Evolutionary conservation across 148 eudicot genomes (phyloP).

Genomic region (Cornus kousa): DNA sequence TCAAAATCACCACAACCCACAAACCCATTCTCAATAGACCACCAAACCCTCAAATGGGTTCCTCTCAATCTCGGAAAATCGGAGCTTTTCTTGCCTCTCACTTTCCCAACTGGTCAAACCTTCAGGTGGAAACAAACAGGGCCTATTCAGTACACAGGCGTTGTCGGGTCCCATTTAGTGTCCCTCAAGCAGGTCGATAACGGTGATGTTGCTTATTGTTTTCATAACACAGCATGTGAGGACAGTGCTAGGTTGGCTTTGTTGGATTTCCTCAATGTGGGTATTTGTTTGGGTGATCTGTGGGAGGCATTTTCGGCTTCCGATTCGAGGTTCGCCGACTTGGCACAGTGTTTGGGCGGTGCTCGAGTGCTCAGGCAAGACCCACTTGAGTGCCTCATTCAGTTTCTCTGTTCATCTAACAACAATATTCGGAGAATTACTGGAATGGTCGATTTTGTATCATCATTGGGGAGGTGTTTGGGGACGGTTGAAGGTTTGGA

Average conservation of each 20-base stretch:
- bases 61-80: conserved; percentile 66
- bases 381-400: conserved; percentile 84
- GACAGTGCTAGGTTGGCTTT: conserved; percentile 41
- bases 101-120: conserved; percentile 97
- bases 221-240: conserved; percentile 32
- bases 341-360: conserved; percentile 63
- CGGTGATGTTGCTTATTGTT: conserved; percentile 48
- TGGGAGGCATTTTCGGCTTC: conserved; percentile 63
- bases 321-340: conserved; percentile 64
- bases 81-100: conserved; percentile 70
- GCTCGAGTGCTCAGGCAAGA: conserved; percentile 94
- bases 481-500: conserved; percentile 71
- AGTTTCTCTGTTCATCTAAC: conserved; percentile 84
- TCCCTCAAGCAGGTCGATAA: conserved; percentile 66
- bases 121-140: conserved; percentile 88
- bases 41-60: conserved; percentile 43
- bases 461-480: conserved; percentile 54
- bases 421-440: conserved; percentile 86
- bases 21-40: conserved; percentile 12
- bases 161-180: conserved; percentile 63
- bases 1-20: conserved; percentile 15
- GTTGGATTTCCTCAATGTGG: conserved; percentile 75
- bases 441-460: conserved; percentile 78
- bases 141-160: conserved; percentile 64
- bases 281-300: conserved; percentile 57